A percentile compares a stretch with the other conserved stretches of the same genome.
Evolutionary conservation across 2,329 filamentous ascomycete species (phyloP).

Genomic region (Diaporthe caulivora): DNA sequence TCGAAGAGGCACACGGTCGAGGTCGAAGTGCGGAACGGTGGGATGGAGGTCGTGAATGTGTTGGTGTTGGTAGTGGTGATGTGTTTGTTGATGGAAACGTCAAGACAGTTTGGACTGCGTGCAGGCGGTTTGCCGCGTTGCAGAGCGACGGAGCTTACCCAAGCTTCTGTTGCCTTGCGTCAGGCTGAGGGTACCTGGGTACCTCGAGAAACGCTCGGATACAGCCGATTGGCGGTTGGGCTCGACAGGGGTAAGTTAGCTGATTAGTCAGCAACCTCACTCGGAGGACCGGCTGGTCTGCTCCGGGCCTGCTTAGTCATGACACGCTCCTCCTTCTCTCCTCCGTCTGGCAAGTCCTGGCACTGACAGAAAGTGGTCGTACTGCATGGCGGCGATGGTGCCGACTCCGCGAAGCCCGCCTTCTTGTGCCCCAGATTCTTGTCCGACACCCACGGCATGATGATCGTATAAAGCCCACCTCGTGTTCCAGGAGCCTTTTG

Average conservation of each 20-base stretch:
- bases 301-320: constrained; percentile 2
- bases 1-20: not conserved
- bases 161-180: constrained; percentile 53
- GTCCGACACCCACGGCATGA: constrained; percentile 4
- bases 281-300: not conserved
- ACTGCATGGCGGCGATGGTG: not conserved
- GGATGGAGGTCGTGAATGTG: not conserved
- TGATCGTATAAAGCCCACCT: constrained; percentile 11
- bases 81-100: constrained; percentile 13
- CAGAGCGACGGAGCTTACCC: constrained; percentile 49
- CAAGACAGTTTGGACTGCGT: constrained; percentile 10
- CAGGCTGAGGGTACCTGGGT: constrained; percentile 26
- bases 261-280: not conserved
- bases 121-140: constrained; percentile 27
- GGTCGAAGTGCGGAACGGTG: not conserved
- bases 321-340: too few relatives aligned
- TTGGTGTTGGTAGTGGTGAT: not conserved
- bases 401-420: constrained; percentile 12
- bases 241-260: not conserved
- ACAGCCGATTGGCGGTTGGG: not conserved
- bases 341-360: not conserved
- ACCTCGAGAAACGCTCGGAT: not conserved
- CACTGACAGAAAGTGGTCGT: not conserved
- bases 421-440: not conserved
- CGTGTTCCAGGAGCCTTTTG: not conserved